Conservation (phyloP, 2,329 filamentous ascomycete species). For the Fusarium verticillioides region DNA sequence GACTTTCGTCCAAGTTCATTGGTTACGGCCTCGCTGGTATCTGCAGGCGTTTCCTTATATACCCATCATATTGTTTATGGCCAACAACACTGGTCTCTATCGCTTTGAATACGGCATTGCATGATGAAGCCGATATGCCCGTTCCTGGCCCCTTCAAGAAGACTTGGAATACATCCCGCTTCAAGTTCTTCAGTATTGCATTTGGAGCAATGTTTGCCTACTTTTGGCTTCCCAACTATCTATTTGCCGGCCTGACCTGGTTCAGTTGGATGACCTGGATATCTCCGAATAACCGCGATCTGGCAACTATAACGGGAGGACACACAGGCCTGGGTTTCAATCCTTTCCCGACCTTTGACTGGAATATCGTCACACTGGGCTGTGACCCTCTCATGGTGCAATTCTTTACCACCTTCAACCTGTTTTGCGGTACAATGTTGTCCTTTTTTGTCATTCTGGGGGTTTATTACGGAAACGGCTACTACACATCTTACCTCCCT, state of each 20-base stretch:
- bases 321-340: slow-evolving; percentile 55
- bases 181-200: slow-evolving; percentile 58
- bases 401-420: slow-evolving; percentile 52
- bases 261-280: slow-evolving; percentile 68
- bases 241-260: slow-evolving; percentile 59
- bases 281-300: slow-evolving; percentile 53
- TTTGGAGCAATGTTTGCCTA: slow-evolving; percentile 62
- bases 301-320: slow-evolving; percentile 52
- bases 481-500: slow-evolving; percentile 52
- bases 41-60: slow-evolving; percentile 61
- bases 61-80: slow-evolving; percentile 65
- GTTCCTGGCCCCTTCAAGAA: slow-evolving; percentile 47
- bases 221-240: slow-evolving; percentile 65
- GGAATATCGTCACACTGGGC: slow-evolving; percentile 50
- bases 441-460: slow-evolving; percentile 46
- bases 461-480: slow-evolving; percentile 50
- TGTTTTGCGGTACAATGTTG: slow-evolving; percentile 46
- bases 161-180: slow-evolving; percentile 55
- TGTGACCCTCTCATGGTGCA: slow-evolving; percentile 54
- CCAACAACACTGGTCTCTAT: slow-evolving; percentile 62
- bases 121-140: slow-evolving; percentile 51
- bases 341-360: slow-evolving; percentile 56
- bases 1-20: slow-evolving; percentile 63
- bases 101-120: slow-evolving; percentile 61
- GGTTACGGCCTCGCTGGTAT: slow-evolving; percentile 66